Conservation (phyloP, 257 asterid genomes). For the Lycium barbarum region DNA sequence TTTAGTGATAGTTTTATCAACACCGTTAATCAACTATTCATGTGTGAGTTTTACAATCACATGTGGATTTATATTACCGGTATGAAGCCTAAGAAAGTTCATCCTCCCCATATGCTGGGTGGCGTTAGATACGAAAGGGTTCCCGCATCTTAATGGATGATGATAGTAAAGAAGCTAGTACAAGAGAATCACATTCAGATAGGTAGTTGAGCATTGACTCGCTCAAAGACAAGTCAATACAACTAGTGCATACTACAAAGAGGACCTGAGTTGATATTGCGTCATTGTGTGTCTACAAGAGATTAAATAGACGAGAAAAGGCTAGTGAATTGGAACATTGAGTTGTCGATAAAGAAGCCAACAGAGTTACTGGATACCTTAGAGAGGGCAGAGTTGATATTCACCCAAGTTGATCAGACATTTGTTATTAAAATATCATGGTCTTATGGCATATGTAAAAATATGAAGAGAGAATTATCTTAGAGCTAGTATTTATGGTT, state of each 20-base stretch:
- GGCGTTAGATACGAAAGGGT: background rate
- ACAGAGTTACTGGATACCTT: background rate
- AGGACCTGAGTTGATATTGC: conserved; percentile 16
- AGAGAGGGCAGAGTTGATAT: background rate
- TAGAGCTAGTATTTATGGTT: conserved; percentile 6
- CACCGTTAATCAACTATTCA: background rate
- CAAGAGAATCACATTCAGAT: background rate
- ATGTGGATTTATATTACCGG: background rate
- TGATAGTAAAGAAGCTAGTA: background rate
- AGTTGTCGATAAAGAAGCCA: background rate
- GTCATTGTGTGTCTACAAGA: background rate
- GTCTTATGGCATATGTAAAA: background rate
- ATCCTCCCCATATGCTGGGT: background rate
- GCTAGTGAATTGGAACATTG: background rate
- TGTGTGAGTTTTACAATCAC: conserved; percentile 5
- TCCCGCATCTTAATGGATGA: conserved; percentile 19
- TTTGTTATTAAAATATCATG: background rate
- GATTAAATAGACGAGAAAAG: background rate
- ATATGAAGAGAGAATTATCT: background rate
- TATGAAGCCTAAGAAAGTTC: background rate
- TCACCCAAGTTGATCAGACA: background rate
- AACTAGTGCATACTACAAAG: background rate
- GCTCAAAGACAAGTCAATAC: background rate
- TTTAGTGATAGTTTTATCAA: background rate
- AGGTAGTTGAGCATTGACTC: background rate